A percentile compares a stretch with the other conserved stretches of the same genome.
phyloP scores from a whole-genome alignment of 495 filamentous ascomycete genomes.

The Halenospora varia region DNA sequence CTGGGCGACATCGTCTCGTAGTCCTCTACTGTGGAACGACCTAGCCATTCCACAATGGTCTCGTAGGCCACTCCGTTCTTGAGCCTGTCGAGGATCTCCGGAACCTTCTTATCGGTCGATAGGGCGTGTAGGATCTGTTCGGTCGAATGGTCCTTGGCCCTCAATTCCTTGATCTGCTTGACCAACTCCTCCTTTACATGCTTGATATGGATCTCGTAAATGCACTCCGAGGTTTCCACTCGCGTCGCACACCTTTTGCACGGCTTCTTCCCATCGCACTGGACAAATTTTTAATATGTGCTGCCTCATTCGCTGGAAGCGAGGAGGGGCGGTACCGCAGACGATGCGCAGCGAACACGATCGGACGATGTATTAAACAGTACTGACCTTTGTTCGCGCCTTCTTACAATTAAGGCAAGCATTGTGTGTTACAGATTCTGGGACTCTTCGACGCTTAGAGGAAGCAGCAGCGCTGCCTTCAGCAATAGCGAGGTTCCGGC shows the following conservation, averaged over 20 bases:
- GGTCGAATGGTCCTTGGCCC: slow-evolving; percentile 26
- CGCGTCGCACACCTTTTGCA: slow-evolving; percentile 23
- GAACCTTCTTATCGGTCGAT: slow-evolving; percentile 29
- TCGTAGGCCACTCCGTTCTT: slow-evolving; percentile 29
- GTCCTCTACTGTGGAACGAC: slow-evolving; percentile 21
- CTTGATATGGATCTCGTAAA: slow-evolving; percentile 27
- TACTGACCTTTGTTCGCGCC: slow-evolving; percentile 27
- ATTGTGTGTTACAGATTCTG: slow-evolving; percentile 26
- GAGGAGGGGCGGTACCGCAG: background rate
- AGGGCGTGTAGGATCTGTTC: slow-evolving; percentile 31
- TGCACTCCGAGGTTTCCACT: slow-evolving; percentile 20
- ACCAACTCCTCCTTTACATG: slow-evolving; percentile 28
- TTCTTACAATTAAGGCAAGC: slow-evolving; percentile 27
- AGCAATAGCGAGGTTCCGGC: slow-evolving; percentile 15
- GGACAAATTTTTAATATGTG: too few relatives aligned
- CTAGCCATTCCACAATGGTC: slow-evolving; percentile 33
- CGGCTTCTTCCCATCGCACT: slow-evolving; percentile 26
- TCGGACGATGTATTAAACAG: too few relatives aligned
- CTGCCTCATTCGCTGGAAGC: too few relatives aligned
- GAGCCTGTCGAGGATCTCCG: slow-evolving; percentile 31
- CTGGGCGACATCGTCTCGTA: slow-evolving; percentile 17
- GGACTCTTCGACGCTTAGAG: slow-evolving; percentile 20
- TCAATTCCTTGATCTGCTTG: slow-evolving; percentile 24
- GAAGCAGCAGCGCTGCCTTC: slow-evolving; percentile 9
- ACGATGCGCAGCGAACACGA: background rate